phyloP scores from a whole-genome alignment of 2,329 filamentous ascomycete species.

The Colletotrichum endophyticum region DNA sequence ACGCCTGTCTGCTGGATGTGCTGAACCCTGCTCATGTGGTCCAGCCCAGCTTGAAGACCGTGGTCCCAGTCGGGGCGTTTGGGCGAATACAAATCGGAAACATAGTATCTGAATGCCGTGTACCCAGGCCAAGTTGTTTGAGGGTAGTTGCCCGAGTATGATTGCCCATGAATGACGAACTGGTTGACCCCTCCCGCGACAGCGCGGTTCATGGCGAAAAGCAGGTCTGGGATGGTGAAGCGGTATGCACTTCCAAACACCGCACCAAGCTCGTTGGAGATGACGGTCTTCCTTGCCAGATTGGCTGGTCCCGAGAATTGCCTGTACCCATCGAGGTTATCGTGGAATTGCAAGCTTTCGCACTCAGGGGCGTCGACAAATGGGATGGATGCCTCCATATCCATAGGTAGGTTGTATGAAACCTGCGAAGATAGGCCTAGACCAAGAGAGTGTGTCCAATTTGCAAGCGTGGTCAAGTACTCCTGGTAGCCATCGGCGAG shows the following conservation, averaged over 20 bases:
- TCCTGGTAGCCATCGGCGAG: neutral
- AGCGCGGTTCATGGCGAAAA: constrained; percentile 40
- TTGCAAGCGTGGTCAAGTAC: neutral
- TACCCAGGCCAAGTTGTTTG: constrained; percentile 56
- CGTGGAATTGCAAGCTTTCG: constrained; percentile 40
- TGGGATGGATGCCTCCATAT: constrained; percentile 43
- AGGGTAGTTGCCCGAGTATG: constrained; percentile 43
- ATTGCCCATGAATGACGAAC: constrained; percentile 47
- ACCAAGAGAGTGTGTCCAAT: constrained; percentile 25
- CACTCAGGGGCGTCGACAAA: constrained; percentile 42
- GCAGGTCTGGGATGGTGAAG: constrained; percentile 27
- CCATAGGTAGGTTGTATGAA: constrained; percentile 45
- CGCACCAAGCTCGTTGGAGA: constrained; percentile 44
- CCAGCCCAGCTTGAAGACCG: neutral
- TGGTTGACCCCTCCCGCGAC: constrained; percentile 46
- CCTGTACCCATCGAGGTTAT: constrained; percentile 42
- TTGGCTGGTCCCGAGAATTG: constrained; percentile 44
- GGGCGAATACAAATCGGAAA: constrained; percentile 41
- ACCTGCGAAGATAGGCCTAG: constrained; percentile 42
- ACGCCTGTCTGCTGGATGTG: constrained; percentile 41
- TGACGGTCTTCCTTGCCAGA: constrained; percentile 38
- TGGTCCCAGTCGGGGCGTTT: constrained; percentile 45
- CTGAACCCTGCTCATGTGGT: constrained; percentile 40
- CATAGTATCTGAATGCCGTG: constrained; percentile 46
- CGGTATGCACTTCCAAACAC: neutral